phyloP scores from a whole-genome alignment of 768 basidiomycete species.

The Panellus pusillus region DNA sequence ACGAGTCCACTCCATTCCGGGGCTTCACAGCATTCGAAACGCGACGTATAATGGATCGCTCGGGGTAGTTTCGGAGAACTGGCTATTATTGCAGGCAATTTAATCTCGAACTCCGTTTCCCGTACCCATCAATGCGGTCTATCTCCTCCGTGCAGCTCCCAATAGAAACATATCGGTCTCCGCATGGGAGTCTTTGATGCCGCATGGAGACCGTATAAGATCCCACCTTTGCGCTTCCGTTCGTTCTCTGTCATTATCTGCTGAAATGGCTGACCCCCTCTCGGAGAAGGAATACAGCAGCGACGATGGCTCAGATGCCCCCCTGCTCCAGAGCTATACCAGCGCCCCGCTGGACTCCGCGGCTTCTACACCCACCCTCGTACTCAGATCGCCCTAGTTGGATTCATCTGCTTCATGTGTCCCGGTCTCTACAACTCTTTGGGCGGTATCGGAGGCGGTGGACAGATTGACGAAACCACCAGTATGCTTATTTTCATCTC shows the following conservation, averaged over 20 bases:
- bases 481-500: conserved; percentile 23
- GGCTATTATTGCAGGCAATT: too few species aligned
- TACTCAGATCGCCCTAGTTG: conserved; percentile 53
- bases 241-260: conserved; percentile 11
- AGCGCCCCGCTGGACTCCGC: conserved; percentile 45
- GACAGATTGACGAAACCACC: conserved; percentile 64
- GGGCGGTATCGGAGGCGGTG: conserved; percentile 78
- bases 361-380: conserved; percentile 55
- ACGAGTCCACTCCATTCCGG: too few species aligned
- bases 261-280: conserved; percentile 14
- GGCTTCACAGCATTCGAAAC: not conserved
- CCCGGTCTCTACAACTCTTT: conserved; percentile 77
- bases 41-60: not conserved
- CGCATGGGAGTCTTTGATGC: too few species aligned
- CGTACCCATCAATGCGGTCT: too few species aligned
- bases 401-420: conserved; percentile 57
- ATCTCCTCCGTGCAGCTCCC: too few species aligned
- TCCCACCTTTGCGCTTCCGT: not conserved
- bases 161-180: too few species aligned
- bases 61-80: not conserved
- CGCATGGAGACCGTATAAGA: not conserved
- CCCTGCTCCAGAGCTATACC: conserved; percentile 24
- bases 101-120: too few species aligned
- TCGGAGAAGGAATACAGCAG: conserved; percentile 26
- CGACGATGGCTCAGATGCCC: conserved; percentile 28